Percentiles rank a stretch among this genome's conserved stretches.
These are phyloP conservation scores for Nicotiana undulata DNA, from an alignment of 257 asterid genomes.

Conservation along the genomic window DNA sequence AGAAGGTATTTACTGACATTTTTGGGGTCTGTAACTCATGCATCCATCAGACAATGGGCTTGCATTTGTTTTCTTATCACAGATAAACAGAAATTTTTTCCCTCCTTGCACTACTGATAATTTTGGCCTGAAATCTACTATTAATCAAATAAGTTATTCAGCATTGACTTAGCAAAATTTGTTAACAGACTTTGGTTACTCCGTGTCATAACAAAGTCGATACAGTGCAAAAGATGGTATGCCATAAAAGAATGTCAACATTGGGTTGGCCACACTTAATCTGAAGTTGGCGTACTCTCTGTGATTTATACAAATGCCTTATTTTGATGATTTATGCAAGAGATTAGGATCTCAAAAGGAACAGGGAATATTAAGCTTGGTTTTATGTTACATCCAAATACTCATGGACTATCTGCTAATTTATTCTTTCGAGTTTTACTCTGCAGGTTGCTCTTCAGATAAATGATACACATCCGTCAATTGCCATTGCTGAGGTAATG, in stretches of 20 bases:
- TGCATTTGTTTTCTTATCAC: not conserved
- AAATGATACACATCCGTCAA: slow-evolving; percentile 48
- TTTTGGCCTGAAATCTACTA: not conserved
- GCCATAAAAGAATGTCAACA: not conserved
- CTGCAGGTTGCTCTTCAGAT: slow-evolving; percentile 46
- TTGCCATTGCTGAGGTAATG: slow-evolving; percentile 44
- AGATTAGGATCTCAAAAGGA: not conserved
- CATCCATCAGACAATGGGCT: not conserved
- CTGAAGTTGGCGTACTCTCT: not conserved
- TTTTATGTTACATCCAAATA: not conserved
- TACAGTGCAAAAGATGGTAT: not conserved
- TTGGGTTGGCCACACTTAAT: not conserved
- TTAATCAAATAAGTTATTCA: not conserved
- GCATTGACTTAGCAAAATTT: not conserved
- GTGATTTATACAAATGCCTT: not conserved
- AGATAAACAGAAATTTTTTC: not conserved
- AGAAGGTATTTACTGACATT: slow-evolving; percentile 19
- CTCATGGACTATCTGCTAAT: not conserved
- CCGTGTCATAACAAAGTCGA: not conserved
- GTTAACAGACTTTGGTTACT: not conserved
- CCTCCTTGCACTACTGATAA: not conserved
- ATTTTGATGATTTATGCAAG: not conserved
- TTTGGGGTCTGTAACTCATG: not conserved
- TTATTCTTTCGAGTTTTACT: not conserved
- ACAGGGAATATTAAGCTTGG: not conserved